Evolutionary conservation across 2,329 filamentous ascomycete species (phyloP).

Genomic region (Apiospora phragmitis): DNA sequence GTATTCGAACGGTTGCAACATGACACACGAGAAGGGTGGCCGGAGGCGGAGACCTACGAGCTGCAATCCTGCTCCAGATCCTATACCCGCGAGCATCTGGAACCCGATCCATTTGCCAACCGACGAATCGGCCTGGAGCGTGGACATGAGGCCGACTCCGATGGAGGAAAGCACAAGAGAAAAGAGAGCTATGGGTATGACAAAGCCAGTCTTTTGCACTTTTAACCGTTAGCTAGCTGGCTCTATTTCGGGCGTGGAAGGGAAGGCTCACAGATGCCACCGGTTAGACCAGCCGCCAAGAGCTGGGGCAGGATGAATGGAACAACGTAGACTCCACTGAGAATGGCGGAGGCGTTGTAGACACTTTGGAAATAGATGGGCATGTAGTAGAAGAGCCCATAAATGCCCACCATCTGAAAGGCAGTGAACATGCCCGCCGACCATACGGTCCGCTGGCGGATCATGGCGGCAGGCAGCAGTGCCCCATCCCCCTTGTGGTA

Average conservation of each 20-base stretch:
- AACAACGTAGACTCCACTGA: conserved; percentile 33
- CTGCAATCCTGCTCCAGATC: conserved; percentile 41
- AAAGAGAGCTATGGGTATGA: conserved; percentile 38
- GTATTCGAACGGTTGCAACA: no score
- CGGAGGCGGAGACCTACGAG: conserved; percentile 9
- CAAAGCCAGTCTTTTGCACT: conserved; percentile 37
- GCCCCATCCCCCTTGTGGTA: conserved; percentile 36
- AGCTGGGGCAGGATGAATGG: conserved; percentile 31
- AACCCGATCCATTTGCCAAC: conserved; percentile 41
- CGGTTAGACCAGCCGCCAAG: conserved; percentile 26
- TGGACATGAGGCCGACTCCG: conserved; percentile 39
- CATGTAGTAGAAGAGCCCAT: conserved; percentile 35
- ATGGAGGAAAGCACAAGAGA: conserved; percentile 32
- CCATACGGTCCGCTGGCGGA: conserved; percentile 36
- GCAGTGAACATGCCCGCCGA: conserved; percentile 27
- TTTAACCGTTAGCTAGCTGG: background rate
- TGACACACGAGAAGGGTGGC: background rate
- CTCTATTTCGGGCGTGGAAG: no score
- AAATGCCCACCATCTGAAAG: conserved; percentile 34
- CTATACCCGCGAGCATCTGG: conserved; percentile 41
- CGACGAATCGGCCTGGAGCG: conserved; percentile 21
- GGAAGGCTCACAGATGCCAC: conserved; percentile 18
- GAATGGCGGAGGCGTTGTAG: conserved; percentile 33
- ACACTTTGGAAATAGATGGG: conserved; percentile 32
- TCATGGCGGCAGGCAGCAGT: conserved; percentile 40